Evolutionary conservation across 345 rosid genomes (phyloP).

Genomic region (Camelina neglecta): DNA sequence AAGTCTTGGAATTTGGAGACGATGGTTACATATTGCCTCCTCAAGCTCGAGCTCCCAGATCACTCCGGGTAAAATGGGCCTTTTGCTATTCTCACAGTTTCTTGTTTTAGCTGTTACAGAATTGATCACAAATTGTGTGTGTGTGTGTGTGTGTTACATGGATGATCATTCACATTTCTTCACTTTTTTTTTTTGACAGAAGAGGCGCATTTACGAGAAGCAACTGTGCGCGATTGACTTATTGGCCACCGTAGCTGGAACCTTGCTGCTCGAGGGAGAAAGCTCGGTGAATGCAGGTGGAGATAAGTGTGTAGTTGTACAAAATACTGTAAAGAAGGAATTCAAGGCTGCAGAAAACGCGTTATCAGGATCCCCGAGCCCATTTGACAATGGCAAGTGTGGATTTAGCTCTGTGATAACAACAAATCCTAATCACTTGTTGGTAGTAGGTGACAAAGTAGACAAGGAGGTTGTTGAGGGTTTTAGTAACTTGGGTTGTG

Average conservation of each 20-base stretch:
- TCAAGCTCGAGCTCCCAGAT: constrained; percentile 82
- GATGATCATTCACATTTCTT: background rate
- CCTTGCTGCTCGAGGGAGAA: constrained; percentile 59
- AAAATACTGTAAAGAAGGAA: constrained; percentile 50
- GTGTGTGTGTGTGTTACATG: background rate
- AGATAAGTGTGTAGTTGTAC: constrained; percentile 46
- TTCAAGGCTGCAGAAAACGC: constrained; percentile 35
- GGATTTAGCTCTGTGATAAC: constrained; percentile 45
- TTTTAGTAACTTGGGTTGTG: constrained; percentile 28
- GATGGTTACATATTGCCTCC: constrained; percentile 81
- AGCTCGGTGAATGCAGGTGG: constrained; percentile 45
- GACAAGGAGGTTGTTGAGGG: constrained; percentile 28
- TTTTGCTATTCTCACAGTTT: background rate
- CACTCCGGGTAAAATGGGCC: constrained; percentile 68
- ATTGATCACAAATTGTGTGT: background rate
- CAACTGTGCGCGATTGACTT: constrained; percentile 81
- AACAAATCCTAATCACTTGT: constrained; percentile 33
- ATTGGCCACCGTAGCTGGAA: constrained; percentile 91
- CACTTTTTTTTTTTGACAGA: constrained; percentile 47
- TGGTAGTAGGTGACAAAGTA: constrained; percentile 54
- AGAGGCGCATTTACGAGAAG: constrained; percentile 63
- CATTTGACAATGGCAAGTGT: constrained; percentile 26
- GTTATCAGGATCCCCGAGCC: background rate
- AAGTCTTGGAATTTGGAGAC: constrained; percentile 77
- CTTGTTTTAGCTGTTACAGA: background rate